Conservation (phyloP, 306 rosid species). For the Cucumis melo region DNA sequence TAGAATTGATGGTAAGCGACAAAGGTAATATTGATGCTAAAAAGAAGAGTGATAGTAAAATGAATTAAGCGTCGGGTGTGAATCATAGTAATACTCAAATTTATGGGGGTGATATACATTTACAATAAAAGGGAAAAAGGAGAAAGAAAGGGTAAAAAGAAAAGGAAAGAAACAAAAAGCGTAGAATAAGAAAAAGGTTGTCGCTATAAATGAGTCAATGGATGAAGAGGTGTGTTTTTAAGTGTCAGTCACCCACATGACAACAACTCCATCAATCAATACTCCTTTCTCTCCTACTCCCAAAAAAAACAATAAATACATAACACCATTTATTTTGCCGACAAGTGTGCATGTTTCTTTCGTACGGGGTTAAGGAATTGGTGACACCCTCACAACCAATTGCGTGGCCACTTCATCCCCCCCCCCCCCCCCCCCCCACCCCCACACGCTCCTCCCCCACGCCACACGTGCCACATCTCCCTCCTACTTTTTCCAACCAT, state of each 20-base stretch:
- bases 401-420: background rate
- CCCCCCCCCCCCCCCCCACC: too few species aligned
- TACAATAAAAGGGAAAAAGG: too few species aligned
- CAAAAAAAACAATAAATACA: too few species aligned
- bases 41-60: too few species aligned
- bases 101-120: too few species aligned
- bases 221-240: background rate
- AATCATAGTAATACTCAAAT: too few species aligned
- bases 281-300: too few species aligned
- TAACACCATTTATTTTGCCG: background rate
- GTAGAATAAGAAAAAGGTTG: background rate
- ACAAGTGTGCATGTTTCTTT: background rate
- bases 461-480: background rate
- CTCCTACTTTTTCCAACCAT: background rate
- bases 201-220: slow-evolving; percentile 1
- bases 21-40: too few species aligned
- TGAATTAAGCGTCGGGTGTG: too few species aligned
- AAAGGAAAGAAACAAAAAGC: background rate
- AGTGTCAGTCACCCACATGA: slow-evolving; percentile 7
- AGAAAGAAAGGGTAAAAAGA: background rate
- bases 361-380: slow-evolving; percentile 1
- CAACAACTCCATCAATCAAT: background rate
- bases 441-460: background rate
- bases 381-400: background rate
- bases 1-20: too few species aligned